These are phyloP conservation scores for Gossypium trilobum DNA, from an alignment of 441 rosid genomes.

Conservation along the genomic window DNA sequence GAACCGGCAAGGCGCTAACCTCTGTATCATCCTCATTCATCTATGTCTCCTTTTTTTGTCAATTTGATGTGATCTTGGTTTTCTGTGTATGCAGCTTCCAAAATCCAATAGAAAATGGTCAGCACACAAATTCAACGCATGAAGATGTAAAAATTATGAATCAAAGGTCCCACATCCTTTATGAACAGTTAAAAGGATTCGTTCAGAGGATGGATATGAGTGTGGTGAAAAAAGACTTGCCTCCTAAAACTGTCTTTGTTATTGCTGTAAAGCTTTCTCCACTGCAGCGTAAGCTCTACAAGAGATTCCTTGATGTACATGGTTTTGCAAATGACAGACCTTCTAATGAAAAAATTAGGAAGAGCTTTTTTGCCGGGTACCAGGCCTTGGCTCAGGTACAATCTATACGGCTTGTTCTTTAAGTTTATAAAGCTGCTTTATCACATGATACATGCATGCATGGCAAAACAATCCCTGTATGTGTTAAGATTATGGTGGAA, in stretches of 20 bases:
- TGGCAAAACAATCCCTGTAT: neutral
- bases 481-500: neutral
- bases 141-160: constrained; percentile 98
- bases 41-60: constrained; percentile 14
- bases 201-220: constrained; percentile 99
- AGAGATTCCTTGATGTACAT: constrained; percentile 85
- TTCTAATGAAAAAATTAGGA: constrained; percentile 62
- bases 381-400: constrained; percentile 98
- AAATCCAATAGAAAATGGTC: constrained; percentile 97
- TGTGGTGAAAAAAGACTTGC: constrained; percentile 92
- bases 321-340: constrained; percentile 59
- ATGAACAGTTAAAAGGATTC: constrained; percentile 94
- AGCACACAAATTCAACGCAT: constrained; percentile 90
- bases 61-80: constrained; percentile 8
- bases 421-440: constrained; percentile 14
- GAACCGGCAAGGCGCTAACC: constrained; percentile 64
- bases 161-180: constrained; percentile 96
- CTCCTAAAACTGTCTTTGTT: constrained; percentile 96
- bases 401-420: constrained; percentile 11
- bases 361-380: constrained; percentile 95
- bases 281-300: constrained; percentile 80
- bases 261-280: constrained; percentile 92
- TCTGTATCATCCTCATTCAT: constrained; percentile 16
- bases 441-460: neutral
- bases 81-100: constrained; percentile 62